These are phyloP conservation scores for Potentilla sterilis DNA, from an alignment of 306 rosid species.

Conservation along the genomic window DNA sequence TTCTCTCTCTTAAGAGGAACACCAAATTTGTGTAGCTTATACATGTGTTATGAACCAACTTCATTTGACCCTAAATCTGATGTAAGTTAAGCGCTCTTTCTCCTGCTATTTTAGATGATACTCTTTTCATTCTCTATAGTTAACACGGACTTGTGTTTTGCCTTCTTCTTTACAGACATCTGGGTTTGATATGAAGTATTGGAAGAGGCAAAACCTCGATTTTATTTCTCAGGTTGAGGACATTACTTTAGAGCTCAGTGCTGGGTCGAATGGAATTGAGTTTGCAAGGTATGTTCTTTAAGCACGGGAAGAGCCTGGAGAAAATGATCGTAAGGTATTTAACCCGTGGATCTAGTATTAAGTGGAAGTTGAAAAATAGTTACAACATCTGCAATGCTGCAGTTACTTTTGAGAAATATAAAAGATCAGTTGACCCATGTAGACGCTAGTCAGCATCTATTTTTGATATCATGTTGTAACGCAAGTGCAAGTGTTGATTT, in stretches of 20 bases:
- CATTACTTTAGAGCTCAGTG: neutral
- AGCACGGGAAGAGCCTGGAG: neutral
- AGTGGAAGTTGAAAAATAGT: neutral
- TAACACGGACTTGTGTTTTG: neutral
- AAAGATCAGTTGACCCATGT: too few species aligned
- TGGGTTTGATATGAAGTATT: neutral
- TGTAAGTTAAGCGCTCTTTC: neutral
- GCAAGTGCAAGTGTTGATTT: neutral
- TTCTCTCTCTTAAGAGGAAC: conserved; percentile 9
- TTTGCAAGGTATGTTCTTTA: neutral
- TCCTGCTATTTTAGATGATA: neutral
- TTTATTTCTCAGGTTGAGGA: conserved; percentile 1
- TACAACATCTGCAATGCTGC: neutral
- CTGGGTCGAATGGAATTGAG: conserved; percentile 2
- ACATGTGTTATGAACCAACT: neutral
- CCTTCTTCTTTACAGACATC: neutral
- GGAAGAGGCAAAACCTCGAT: neutral
- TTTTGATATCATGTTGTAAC: neutral
- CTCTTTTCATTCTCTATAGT: neutral
- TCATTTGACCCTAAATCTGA: neutral
- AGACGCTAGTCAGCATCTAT: too few species aligned
- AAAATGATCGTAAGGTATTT: conserved; percentile 1
- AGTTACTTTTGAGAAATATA: neutral
- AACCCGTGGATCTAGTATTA: neutral
- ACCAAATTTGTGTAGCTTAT: neutral